phyloP scores from a whole-genome alignment of 352 stramenopile species.

The Pythium apleroticum region DNA sequence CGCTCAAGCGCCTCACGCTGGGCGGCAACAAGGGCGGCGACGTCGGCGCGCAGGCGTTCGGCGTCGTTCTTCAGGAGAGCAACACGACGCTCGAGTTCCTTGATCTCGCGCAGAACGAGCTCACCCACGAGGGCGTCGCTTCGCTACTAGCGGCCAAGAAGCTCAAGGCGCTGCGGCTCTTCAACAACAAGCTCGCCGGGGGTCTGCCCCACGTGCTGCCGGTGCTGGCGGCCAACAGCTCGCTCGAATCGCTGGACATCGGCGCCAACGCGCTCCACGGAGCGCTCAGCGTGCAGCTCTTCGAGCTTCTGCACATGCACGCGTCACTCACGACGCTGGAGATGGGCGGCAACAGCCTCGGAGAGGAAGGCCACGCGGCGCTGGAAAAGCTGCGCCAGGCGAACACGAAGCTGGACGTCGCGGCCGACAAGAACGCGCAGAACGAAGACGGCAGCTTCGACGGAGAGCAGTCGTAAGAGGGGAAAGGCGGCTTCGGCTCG shows the following conservation, averaged over 20 bases:
- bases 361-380: slow-evolving; percentile 58
- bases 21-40: slow-evolving; percentile 65
- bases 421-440: slow-evolving; percentile 77
- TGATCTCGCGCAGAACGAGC: slow-evolving; percentile 69
- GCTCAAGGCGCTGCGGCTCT: slow-evolving; percentile 66
- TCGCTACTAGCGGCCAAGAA: slow-evolving; percentile 42
- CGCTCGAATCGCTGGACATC: slow-evolving; percentile 62
- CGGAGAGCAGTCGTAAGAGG: slow-evolving; percentile 8
- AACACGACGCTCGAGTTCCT: slow-evolving; percentile 53
- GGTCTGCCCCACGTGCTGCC: slow-evolving; percentile 53
- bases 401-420: slow-evolving; percentile 67
- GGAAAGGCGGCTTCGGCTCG: slow-evolving; percentile 1
- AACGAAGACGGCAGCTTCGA: slow-evolving; percentile 61
- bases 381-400: slow-evolving; percentile 57
- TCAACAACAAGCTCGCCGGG: slow-evolving; percentile 71
- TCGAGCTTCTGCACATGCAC: slow-evolving; percentile 62
- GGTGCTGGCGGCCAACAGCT: slow-evolving; percentile 46
- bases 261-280: slow-evolving; percentile 74
- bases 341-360: slow-evolving; percentile 82
- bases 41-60: slow-evolving; percentile 41
- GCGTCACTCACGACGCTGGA: slow-evolving; percentile 75
- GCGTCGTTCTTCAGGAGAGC: slow-evolving; percentile 29
- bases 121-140: slow-evolving; percentile 49
- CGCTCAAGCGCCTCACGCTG: slow-evolving; percentile 47
- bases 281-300: slow-evolving; percentile 54